Conservation (phyloP, 2,329 filamentous ascomycete species). For the Trichocomaceae sp. region DNA sequence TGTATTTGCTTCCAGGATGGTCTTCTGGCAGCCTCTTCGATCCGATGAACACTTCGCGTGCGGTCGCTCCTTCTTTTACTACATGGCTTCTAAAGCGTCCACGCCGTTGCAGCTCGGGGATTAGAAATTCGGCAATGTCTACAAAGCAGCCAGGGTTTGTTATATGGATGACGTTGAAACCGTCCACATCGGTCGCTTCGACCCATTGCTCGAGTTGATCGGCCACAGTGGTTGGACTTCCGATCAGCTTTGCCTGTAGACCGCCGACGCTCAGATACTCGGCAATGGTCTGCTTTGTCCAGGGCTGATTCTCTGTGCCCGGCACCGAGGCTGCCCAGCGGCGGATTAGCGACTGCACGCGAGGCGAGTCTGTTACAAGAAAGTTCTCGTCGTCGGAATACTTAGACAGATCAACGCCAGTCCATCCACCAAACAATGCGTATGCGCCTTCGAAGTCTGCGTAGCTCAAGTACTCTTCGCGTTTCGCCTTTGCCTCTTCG, state of each 20-base stretch:
- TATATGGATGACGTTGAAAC: conserved; percentile 20
- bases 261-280: conserved; percentile 32
- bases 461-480: conserved; percentile 37
- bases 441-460: conserved; percentile 41
- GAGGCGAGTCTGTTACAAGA: conserved; percentile 37
- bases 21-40: conserved; percentile 20
- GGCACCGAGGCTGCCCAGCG: conserved; percentile 41
- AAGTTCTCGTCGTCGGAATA: conserved; percentile 44
- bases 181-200: conserved; percentile 18
- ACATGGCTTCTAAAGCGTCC: conserved; percentile 36
- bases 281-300: conserved; percentile 32
- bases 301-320: conserved; percentile 34
- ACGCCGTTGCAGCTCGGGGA: conserved; percentile 24
- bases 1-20: conserved; percentile 32
- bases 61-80: conserved; percentile 31
- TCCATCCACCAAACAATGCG: conserved; percentile 44
- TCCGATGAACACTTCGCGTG: conserved; percentile 35
- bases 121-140: conserved; percentile 19
- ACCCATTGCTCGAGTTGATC: conserved; percentile 30
- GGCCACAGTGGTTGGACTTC: conserved; percentile 31
- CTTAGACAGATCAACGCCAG: conserved; percentile 39
- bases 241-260: conserved; percentile 31
- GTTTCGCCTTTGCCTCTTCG: conserved; percentile 39
- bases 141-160: conserved; percentile 19
- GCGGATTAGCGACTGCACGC: conserved; percentile 40